phyloP scores from a whole-genome alignment of 164 flowering plant species.

The Taxillus chinensis region DNA sequence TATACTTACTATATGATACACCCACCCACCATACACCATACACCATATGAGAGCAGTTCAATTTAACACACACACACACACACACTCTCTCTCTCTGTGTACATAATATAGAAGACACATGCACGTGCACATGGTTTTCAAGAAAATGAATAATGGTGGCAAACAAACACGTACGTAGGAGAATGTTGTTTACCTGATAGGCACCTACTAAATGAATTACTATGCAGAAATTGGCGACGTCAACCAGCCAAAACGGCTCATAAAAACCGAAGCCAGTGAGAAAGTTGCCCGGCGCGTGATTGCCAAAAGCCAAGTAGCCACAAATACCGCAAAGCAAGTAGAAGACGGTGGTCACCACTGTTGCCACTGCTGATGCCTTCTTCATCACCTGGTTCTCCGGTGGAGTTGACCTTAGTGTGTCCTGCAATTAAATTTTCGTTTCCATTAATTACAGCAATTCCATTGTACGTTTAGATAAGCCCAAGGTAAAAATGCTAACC shows the following conservation, averaged over 20 bases:
- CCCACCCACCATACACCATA: too few species aligned
- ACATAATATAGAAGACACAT: constrained; percentile 10
- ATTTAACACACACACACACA: too few species aligned
- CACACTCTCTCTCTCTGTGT: too few species aligned
- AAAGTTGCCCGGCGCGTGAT: constrained; percentile 69
- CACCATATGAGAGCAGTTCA: too few species aligned
- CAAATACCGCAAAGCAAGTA: constrained; percentile 50
- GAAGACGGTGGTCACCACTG: constrained; percentile 39
- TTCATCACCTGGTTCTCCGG: constrained; percentile 64
- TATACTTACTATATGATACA: too few species aligned
- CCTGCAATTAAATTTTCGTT: constrained; percentile 15
- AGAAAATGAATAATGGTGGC: constrained; percentile 15
- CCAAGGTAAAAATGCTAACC: too few species aligned
- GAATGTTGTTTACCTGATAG: constrained; percentile 38
- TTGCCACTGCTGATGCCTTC: constrained; percentile 34
- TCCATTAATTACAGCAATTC: too few species aligned
- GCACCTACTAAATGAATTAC: constrained; percentile 68
- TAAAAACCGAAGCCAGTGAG: constrained; percentile 78
- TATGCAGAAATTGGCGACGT: constrained; percentile 49
- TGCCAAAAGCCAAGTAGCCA: constrained; percentile 84
- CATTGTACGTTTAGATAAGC: too few species aligned
- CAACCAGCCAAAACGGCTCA: constrained; percentile 78
- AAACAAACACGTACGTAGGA: constrained; percentile 17
- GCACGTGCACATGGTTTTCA: constrained; percentile 22
- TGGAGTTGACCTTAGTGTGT: constrained; percentile 52